Conservation (phyloP, 768 basidiomycete genomes). For the Mycena metata region DNA sequence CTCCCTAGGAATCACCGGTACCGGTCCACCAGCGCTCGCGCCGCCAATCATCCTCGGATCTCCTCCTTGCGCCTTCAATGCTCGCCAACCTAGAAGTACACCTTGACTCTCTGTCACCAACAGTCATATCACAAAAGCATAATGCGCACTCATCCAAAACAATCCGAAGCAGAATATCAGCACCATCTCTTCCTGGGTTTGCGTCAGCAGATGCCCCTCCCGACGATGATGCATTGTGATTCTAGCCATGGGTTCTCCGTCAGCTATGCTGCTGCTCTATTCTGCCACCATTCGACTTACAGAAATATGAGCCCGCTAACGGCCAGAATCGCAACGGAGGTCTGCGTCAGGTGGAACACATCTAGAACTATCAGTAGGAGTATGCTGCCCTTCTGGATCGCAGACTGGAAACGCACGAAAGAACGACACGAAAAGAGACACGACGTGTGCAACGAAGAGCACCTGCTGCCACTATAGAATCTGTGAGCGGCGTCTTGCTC, state of each 20-base stretch:
- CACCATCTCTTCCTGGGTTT: conserved; percentile 80
- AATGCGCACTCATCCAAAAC: conserved; percentile 78
- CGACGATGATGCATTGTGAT: conserved; percentile 76
- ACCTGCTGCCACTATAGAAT: conserved; percentile 59
- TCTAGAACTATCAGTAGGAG: conserved; percentile 51
- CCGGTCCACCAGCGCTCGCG: conserved; percentile 30
- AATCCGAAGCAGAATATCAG: conserved; percentile 80
- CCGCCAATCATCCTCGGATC: neutral
- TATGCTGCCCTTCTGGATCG: neutral
- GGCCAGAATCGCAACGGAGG: conserved; percentile 78
- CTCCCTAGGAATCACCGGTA: conserved; percentile 21
- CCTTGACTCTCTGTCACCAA: conserved; percentile 45
- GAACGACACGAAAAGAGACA: conserved; percentile 64
- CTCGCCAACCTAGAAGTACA: conserved; percentile 60
- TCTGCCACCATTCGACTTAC: conserved; percentile 55
- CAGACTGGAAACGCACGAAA: conserved; percentile 51
- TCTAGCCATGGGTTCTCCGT: conserved; percentile 55
- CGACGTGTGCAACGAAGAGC: conserved; percentile 62
- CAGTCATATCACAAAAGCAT: neutral
- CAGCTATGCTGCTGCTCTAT: neutral
- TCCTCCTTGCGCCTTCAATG: conserved; percentile 40
- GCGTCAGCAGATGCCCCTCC: conserved; percentile 72
- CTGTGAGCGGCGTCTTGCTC: neutral
- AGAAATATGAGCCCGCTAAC: conserved; percentile 74
- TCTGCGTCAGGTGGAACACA: conserved; percentile 77